A percentile compares a stretch with the other conserved stretches of the same genome.
Conservation (phyloP, 768 basidiomycete genomes). For the Leccinum disarticulatum region DNA sequence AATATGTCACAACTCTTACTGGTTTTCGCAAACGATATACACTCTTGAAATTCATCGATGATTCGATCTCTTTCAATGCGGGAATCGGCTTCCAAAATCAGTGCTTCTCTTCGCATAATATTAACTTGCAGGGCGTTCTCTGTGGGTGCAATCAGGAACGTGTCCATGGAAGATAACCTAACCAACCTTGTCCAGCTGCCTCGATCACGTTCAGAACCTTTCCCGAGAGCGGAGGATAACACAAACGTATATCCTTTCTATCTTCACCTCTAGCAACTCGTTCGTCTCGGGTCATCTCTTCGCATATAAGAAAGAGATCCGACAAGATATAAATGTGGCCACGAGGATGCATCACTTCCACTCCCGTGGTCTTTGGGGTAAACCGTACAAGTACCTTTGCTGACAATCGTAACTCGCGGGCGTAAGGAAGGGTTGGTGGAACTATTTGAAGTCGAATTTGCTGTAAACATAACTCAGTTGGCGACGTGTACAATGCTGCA, state of each 20-base stretch:
- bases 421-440: constrained; percentile 75
- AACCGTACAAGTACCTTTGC: constrained; percentile 74
- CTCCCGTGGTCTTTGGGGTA: constrained; percentile 69
- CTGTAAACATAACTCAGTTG: constrained; percentile 40
- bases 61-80: constrained; percentile 59
- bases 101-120: constrained; percentile 85
- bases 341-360: constrained; percentile 70
- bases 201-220: constrained; percentile 81
- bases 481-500: not conserved
- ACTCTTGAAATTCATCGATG: constrained; percentile 72
- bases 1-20: constrained; percentile 45
- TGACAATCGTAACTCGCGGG: constrained; percentile 72
- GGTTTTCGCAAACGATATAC: constrained; percentile 75
- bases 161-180: constrained; percentile 1
- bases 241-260: constrained; percentile 84
- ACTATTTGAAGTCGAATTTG: constrained; percentile 88
- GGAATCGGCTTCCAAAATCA: constrained; percentile 65
- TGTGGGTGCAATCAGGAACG: constrained; percentile 34
- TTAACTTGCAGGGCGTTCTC: constrained; percentile 73
- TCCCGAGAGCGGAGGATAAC: constrained; percentile 93
- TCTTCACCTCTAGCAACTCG: constrained; percentile 46
- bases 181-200: constrained; percentile 58
- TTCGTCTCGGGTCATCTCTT: constrained; percentile 74
- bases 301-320: constrained; percentile 89
- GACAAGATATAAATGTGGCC: constrained; percentile 89